Evolutionary conservation across 345 rosid genomes (phyloP).

Genomic region (Pseudoturritis turrita): DNA sequence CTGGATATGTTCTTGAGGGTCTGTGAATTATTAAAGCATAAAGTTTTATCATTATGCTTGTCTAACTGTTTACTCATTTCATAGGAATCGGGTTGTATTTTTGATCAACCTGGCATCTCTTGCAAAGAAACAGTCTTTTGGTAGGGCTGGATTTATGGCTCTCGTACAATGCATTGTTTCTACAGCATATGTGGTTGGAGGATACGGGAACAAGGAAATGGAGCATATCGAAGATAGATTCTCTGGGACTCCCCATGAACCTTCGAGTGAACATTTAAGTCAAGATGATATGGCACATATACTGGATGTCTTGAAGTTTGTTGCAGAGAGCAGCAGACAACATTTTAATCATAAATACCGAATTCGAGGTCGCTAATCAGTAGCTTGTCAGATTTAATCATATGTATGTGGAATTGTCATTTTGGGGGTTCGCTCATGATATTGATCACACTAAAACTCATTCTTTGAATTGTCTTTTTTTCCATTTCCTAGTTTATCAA

Average conservation of each 20-base stretch:
- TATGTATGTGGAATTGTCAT: background rate
- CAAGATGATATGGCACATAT: constrained; percentile 39
- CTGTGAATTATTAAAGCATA: background rate
- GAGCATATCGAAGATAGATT: constrained; percentile 25
- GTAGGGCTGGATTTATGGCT: constrained; percentile 90
- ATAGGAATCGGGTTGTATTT: constrained; percentile 57
- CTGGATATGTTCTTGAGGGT: background rate
- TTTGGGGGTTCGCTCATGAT: background rate
- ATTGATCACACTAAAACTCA: background rate
- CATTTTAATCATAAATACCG: constrained; percentile 95
- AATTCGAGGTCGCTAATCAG: constrained; percentile 57
- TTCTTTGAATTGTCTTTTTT: background rate
- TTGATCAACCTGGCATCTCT: constrained; percentile 59
- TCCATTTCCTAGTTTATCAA: constrained; percentile 48
- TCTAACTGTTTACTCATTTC: constrained; percentile 16
- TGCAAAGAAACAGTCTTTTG: constrained; percentile 66
- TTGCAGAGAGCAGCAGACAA: constrained; percentile 86
- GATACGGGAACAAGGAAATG: constrained; percentile 21
- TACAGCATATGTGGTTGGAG: constrained; percentile 44
- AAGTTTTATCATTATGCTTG: background rate
- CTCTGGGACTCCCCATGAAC: constrained; percentile 29
- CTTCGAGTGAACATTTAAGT: constrained; percentile 23
- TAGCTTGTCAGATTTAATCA: constrained; percentile 23
- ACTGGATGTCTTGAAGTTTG: constrained; percentile 66
- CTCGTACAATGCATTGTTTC: constrained; percentile 78